These are phyloP conservation scores for Gynostemma pentaphyllum DNA, from an alignment of 306 rosid genomes.

Conservation along the genomic window DNA sequence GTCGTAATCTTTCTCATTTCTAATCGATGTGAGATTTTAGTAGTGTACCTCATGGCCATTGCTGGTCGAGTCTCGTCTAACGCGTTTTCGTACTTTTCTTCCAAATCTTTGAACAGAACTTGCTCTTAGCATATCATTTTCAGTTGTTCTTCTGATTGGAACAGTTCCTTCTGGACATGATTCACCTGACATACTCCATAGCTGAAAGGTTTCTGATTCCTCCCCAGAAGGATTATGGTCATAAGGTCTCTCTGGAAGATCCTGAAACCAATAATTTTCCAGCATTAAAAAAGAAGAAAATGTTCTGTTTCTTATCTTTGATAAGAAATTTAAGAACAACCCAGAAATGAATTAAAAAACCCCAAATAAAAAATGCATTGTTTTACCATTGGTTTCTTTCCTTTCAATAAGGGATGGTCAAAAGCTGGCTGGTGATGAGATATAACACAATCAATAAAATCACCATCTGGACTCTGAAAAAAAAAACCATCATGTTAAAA, in stretches of 20 bases:
- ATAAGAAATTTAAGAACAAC: no score
- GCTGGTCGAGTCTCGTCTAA: conserved; percentile 70
- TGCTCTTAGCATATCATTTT: conserved; percentile 65
- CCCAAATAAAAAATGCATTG: neutral
- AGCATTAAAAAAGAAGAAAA: no score
- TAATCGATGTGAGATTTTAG: neutral
- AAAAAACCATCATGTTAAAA: neutral
- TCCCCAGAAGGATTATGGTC: conserved; percentile 14
- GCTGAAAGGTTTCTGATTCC: conserved; percentile 40
- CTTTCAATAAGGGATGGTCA: conserved; percentile 73
- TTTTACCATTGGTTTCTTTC: conserved; percentile 63
- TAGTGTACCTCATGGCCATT: conserved; percentile 78
- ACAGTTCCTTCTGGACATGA: conserved; percentile 74
- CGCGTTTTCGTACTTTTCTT: conserved; percentile 41
- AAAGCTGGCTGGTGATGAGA: conserved; percentile 84
- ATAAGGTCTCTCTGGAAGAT: conserved; percentile 65
- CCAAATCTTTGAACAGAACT: conserved; percentile 63
- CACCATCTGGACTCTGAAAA: conserved; percentile 33
- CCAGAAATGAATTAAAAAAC: no score
- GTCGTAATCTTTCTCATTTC: no score
- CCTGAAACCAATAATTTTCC: conserved; percentile 23
- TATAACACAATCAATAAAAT: conserved; percentile 63
- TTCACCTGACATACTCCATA: conserved; percentile 62
- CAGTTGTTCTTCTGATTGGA: conserved; percentile 73
- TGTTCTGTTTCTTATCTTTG: neutral